Evolutionary conservation across 257 asterid genomes (phyloP).

Genomic region (Solanum pinnatisectum): DNA sequence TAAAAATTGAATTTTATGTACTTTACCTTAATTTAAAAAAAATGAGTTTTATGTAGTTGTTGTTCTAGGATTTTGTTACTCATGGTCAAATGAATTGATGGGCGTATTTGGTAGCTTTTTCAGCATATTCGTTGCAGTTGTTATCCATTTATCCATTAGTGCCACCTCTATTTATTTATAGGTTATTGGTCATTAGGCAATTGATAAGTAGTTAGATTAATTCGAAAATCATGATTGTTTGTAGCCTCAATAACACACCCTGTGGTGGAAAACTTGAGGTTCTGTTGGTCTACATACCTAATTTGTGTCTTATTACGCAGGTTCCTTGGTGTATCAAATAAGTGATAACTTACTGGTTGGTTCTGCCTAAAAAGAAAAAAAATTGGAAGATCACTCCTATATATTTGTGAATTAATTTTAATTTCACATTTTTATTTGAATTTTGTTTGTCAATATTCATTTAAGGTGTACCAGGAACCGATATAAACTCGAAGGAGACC

Average conservation of each 20-base stretch:
- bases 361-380: not conserved
- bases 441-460: not conserved
- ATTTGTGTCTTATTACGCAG: too few relatives aligned
- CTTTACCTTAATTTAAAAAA: too few relatives aligned
- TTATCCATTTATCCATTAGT: not conserved
- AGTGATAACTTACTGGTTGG: too few relatives aligned
- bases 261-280: not conserved
- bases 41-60: not conserved
- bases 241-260: not conserved
- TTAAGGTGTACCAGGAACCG: conserved; percentile 19
- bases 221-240: not conserved
- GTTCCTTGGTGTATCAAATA: too few relatives aligned
- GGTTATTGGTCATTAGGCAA: not conserved
- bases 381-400: not conserved
- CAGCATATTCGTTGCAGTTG: not conserved
- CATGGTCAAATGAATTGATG: not conserved
- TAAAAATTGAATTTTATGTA: not conserved
- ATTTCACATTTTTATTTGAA: not conserved
- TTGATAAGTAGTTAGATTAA: not conserved
- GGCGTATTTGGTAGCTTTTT: not conserved
- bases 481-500: conserved; percentile 12
- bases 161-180: not conserved
- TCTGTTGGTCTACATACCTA: too few relatives aligned
- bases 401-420: not conserved
- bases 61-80: not conserved